A percentile compares a stretch with the other conserved stretches of the same genome.
Conservation (phyloP, 495 filamentous ascomycete species). For the Aspergillus carlsbadensis region DNA sequence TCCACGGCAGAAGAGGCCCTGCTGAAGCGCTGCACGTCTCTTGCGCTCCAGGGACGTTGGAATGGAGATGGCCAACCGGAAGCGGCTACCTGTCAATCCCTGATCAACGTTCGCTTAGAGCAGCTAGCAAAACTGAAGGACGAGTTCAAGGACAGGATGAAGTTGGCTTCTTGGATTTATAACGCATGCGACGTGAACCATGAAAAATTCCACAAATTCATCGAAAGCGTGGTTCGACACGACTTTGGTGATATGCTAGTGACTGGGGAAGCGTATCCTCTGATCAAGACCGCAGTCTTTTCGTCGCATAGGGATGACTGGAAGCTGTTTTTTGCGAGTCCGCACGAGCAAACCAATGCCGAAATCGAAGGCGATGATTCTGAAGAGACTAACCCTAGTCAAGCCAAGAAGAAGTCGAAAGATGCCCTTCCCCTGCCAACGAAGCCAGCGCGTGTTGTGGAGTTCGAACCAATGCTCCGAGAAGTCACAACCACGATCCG, state of each 20-base stretch:
- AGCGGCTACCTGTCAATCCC: slow-evolving; percentile 17
- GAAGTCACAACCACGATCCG: slow-evolving; percentile 24
- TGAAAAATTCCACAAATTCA: slow-evolving; percentile 26
- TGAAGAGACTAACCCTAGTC: not conserved
- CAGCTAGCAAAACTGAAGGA: slow-evolving; percentile 31
- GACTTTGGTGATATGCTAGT: slow-evolving; percentile 28
- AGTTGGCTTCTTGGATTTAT: slow-evolving; percentile 37
- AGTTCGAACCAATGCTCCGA: slow-evolving; percentile 21
- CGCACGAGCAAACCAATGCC: not conserved
- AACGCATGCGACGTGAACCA: slow-evolving; percentile 14
- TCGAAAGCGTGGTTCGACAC: slow-evolving; percentile 20
- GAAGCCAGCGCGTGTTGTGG: slow-evolving; percentile 12
- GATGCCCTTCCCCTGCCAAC: slow-evolving; percentile 5
- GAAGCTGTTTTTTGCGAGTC: slow-evolving; percentile 14
- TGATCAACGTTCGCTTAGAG: slow-evolving; percentile 23
- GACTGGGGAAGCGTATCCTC: slow-evolving; percentile 12
- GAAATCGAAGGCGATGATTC: not conserved
- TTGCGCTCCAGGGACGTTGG: slow-evolving; percentile 18
- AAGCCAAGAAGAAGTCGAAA: not conserved
- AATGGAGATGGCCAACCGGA: slow-evolving; percentile 15
- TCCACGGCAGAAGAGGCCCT: slow-evolving; percentile 44
- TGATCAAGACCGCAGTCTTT: slow-evolving; percentile 17
- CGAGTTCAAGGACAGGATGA: slow-evolving; percentile 26
- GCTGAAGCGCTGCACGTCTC: slow-evolving; percentile 44
- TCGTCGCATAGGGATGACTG: slow-evolving; percentile 24